Evolutionary conservation across 768 basidiomycete genomes (phyloP).

Genomic region (Boletellus ananiceps): DNA sequence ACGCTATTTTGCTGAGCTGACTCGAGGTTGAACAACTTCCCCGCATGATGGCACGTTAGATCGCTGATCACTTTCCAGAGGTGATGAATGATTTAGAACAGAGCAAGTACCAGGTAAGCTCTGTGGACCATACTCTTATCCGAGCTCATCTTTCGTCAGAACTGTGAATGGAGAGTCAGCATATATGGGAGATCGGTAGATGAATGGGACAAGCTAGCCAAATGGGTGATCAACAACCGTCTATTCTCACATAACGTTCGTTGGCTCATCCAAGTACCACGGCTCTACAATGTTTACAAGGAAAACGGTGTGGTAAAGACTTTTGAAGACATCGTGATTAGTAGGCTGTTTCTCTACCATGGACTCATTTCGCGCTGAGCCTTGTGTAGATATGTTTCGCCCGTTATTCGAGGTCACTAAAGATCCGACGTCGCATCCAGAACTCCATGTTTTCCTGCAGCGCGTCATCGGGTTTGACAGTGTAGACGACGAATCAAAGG

Average conservation of each 20-base stretch:
- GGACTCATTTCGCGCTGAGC: neutral
- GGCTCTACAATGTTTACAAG: constrained; percentile 94
- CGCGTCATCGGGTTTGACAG: constrained; percentile 95
- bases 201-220: constrained; percentile 98
- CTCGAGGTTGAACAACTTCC: constrained; percentile 55
- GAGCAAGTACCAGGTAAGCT: constrained; percentile 89
- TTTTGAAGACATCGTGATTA: constrained; percentile 87
- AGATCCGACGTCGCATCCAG: constrained; percentile 85
- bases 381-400: constrained; percentile 72
- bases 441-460: constrained; percentile 92
- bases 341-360: constrained; percentile 44
- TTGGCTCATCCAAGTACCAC: constrained; percentile 95
- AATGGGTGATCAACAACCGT: constrained; percentile 94
- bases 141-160: constrained; percentile 39
- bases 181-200: constrained; percentile 80
- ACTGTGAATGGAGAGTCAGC: constrained; percentile 95
- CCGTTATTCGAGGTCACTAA: constrained; percentile 96
- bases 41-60: neutral
- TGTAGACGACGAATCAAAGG: constrained; percentile 98
- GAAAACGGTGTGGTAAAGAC: constrained; percentile 75
- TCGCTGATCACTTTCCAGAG: constrained; percentile 47
- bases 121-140: neutral
- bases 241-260: constrained; percentile 95
- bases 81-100: constrained; percentile 97
- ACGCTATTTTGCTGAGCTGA: constrained; percentile 90